Base-by-base conservation (phyloP, 306 rosid species). In the Vigna angularis region DNA sequence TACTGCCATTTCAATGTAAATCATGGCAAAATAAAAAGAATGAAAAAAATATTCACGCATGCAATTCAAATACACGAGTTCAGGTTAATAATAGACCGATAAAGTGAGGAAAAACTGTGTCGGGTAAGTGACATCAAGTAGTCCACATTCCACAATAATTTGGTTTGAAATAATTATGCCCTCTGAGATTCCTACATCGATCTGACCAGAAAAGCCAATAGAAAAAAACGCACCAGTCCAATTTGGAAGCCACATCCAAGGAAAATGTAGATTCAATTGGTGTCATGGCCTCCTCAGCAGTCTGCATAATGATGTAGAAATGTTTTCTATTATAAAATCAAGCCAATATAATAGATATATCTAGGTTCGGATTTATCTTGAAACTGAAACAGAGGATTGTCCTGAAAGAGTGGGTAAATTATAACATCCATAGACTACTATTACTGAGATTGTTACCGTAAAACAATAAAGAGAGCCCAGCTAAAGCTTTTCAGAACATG, bases 201-300 rank as follows among this genome's bases (percentile, higher is more conserved):
- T 57, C 40, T 66, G 62, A 73, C 66, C 20, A 56, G 49, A 79
- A 83, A 82, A 17, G 51, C 14, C 57, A 48, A 66, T 28, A 52
- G 48, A 78, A 49, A 70, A 26, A 38, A 70, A 79, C 93, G 71
- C 80, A 92, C 98, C 98, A 95, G 84, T 95, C 97, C 91, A 95
- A 80, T 83, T 95, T 95, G 56, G 98, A 92, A 81, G 82, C 88
- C 58, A 95, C 97, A 81, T 95, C 93, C 87, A 95, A 83, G 49
- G 98, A 95, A 84, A 95, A 95, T 9, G 98, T 91, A 45, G 98
- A 95, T 78, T 92, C 98, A 71, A 95, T 95, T 65, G 98, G 98
- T 20, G 98, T 95, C 98, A 92, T 95, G 30, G 98, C 98, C 85
- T 92, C 96, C 91, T 91, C 96, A 70, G 98, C 98, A 51, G 98